Evolutionary conservation across 805 yeast genomes (phyloP), one percentile per base, ranked within the genome.

Genomic region (Metschnikowia baotianmanensis): DNA sequence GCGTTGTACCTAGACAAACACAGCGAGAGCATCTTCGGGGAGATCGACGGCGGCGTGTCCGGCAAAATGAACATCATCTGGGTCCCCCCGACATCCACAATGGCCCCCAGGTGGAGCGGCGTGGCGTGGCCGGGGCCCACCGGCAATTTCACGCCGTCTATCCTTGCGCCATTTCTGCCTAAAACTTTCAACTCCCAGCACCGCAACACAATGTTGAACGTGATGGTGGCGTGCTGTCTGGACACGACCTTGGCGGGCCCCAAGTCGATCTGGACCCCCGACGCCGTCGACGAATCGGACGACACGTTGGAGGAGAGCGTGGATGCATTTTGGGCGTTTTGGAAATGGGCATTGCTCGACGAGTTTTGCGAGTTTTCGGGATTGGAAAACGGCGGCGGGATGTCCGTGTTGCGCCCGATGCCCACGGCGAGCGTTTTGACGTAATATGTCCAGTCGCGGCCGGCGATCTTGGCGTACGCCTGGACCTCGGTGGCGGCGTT

Each of bases 11-110:
- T 62, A 2, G 59, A 38, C 42, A 69, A 53, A 41, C 76, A 62
- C 36, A 62, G 58, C 31, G 58, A 51, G 40, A 74, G 58, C 59
- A 77, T 69, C 34, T 65, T 64, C 31, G 63, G 72, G 47, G 85
- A 76, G 6, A 90, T 72, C 24, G 64, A 67, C 3, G 96, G 96
- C 10, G 80, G 78, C 4, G 86, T 80, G 59, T 90, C 97, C 2
- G 99, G 99, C 50, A 93, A 70, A 27, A 93, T 93, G 59, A 93
- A 93, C 95, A 93, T 91, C 98, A 93, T 93, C 64, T 93, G 98
- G 9, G 96, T 89, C 5, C 97, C 97, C 13, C 98, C 98, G 33
- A 93, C 82, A 55, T 93, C 99, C 42, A 93, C 65, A 13, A 93
- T 80, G 30, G 91, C 86, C n/a, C 99, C 99, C 2, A 95, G 83